Evolutionary conservation across 495 filamentous ascomycete genomes (phyloP), one percentile per base, ranked within the genome.

Genomic region (Gamarada debralockiae): DNA sequence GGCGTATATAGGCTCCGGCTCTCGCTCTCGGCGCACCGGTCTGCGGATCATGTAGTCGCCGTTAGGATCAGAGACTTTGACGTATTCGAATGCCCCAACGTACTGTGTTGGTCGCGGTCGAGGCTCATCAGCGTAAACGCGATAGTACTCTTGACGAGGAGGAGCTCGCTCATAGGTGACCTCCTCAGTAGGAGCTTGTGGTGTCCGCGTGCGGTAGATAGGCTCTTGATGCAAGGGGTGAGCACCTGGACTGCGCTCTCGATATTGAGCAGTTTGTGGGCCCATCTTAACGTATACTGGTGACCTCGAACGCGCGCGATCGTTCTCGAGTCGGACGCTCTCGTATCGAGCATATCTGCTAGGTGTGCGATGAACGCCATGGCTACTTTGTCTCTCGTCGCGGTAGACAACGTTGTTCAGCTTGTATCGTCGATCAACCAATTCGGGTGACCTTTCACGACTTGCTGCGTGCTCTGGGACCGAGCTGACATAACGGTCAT

Each of bases 1-100:
- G 14, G 52, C 45, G 47, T 67, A 65, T 18, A 58, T n/a, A n/a
- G 44, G 44, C 25, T 47, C 50, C 1, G 64, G 51, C 36, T 66
- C 63, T 8, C 18, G 45, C 49, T 48, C 53, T 25, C 53, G 39
- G 48, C 64, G 67, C n/a, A 72, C 56, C 10, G 73, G 73, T 48
- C 71, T 63, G 9, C 67, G 66, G 50, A 76, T 70, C 42, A 68
- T 67, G 49, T 76, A 78, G 34, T 72, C 67, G 24, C 69, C 72
- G n/a, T 60, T 44, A 3, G 67, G 64, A 53, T 77, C 73, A 10
- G 67, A 64, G 6, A 73, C 71, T 25, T 72, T 64, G 29, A 77
- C 67, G 24, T 73, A 67, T 56, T 78, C 73, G 24, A 66, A 74
- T 4, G 66, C 49, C 41, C 58, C 59, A 29, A 69, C 64, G 22